A percentile compares a stretch with the other conserved stretches of the same genome.
Conservation (phyloP, 2,329 filamentous ascomycete species). For the Cladosporium sp. region DNA sequence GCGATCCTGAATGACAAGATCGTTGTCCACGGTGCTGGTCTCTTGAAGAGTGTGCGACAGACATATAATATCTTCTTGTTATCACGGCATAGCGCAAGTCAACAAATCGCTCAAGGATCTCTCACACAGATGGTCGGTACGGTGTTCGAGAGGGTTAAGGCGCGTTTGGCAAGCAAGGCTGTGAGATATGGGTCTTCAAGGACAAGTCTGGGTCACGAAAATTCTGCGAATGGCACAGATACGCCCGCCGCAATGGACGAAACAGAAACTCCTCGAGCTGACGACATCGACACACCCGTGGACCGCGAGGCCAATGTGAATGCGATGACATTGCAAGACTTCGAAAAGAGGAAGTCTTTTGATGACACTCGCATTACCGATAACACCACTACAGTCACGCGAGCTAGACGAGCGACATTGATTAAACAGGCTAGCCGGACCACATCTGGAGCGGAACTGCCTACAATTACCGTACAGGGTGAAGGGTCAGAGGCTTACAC, state of each 20-base stretch:
- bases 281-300: conserved; percentile 43
- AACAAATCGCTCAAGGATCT: conserved; percentile 95
- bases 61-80: conserved; percentile 99
- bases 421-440: conserved; percentile 37
- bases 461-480: conserved; percentile 37
- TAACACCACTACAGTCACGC: conserved; percentile 66
- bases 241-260: conserved; percentile 29
- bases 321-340: conserved; percentile 67
- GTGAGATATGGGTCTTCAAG: conserved; percentile 60
- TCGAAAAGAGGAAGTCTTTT: conserved; percentile 66
- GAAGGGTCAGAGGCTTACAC: conserved; percentile 55
- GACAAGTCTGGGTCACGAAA: conserved; percentile 42
- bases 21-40: conserved; percentile 91
- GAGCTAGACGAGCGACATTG: conserved; percentile 48
- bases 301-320: conserved; percentile 41
- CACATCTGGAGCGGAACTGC: conserved; percentile 47
- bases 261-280: conserved; percentile 29
- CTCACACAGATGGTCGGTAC: conserved; percentile 98
- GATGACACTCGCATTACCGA: conserved; percentile 67
- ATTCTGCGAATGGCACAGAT: conserved; percentile 29
- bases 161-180: conserved; percentile 83
- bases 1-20: conserved; percentile 98
- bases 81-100: conserved; percentile 89
- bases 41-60: conserved; percentile 93
- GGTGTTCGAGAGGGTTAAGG: conserved; percentile 92